These are phyloP conservation scores for Lolium multiflorum DNA, from an alignment of 176 grass and related monocot genomes.

Conservation along the genomic window DNA sequence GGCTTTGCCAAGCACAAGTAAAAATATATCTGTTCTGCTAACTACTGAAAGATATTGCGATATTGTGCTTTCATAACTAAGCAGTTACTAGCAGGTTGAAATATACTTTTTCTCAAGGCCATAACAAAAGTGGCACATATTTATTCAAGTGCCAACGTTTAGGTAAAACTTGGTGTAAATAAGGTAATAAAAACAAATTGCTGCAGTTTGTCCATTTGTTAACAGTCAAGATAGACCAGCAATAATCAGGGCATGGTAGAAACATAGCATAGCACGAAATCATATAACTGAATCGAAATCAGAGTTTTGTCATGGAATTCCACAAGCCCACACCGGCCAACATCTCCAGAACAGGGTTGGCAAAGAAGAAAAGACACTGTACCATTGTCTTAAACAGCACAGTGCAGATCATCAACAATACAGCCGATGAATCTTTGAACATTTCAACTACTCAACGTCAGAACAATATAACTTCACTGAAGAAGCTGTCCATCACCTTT, in stretches of 20 bases:
- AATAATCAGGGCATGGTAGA: background rate
- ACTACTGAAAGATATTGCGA: background rate
- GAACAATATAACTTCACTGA: background rate
- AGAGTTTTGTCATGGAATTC: conserved; percentile 14
- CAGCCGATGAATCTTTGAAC: background rate
- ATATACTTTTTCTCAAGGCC: background rate
- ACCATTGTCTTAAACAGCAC: too few species aligned
- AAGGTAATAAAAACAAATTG: background rate
- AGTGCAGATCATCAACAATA: background rate
- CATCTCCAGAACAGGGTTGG: background rate
- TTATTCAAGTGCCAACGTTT: conserved; percentile 11
- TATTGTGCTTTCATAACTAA: background rate
- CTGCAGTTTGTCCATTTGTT: background rate
- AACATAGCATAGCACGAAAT: background rate
- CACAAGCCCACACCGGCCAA: background rate
- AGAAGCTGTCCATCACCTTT: conserved; percentile 46
- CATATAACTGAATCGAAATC: conserved; percentile 14
- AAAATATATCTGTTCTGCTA: background rate
- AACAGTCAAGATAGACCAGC: background rate
- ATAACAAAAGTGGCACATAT: conserved; percentile 7
- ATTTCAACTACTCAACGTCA: conserved; percentile 6
- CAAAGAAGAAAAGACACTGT: background rate
- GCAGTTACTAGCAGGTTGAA: background rate
- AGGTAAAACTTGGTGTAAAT: conserved; percentile 9
- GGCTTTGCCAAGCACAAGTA: background rate